Conservation (phyloP, 345 rosid species). For the Lepidium sativum region DNA sequence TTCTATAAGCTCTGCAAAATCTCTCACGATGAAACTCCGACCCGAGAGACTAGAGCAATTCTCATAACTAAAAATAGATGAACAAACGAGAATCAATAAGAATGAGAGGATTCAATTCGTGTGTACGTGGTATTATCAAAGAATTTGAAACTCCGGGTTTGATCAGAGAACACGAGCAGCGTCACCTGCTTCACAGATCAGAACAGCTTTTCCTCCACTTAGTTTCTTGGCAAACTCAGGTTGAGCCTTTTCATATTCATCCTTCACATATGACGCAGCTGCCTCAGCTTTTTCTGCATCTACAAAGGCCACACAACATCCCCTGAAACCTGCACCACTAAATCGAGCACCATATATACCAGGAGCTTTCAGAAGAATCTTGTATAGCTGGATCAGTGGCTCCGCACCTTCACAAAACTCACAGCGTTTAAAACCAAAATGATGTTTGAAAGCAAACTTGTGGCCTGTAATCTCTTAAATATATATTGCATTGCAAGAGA, state of each 20-base stretch:
- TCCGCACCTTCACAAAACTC: conserved; percentile 50
- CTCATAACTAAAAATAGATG: background rate
- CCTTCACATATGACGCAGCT: conserved; percentile 56
- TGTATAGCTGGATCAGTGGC: conserved; percentile 68
- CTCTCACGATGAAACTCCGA: background rate
- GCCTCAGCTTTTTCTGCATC: conserved; percentile 46
- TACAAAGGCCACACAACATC: conserved; percentile 79
- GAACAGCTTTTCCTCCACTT: conserved; percentile 34
- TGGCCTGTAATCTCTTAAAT: background rate
- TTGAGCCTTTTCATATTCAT: conserved; percentile 54
- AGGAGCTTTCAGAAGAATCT: conserved; percentile 61
- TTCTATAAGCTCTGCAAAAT: background rate
- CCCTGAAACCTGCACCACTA: conserved; percentile 94
- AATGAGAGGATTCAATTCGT: background rate
- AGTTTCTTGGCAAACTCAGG: conserved; percentile 52
- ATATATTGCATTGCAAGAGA: background rate
- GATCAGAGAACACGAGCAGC: conserved; percentile 54
- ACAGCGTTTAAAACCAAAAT: background rate
- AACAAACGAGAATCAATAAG: conserved; percentile 2
- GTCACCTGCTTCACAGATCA: conserved; percentile 69
- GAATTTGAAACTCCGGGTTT: background rate
- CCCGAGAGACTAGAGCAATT: background rate
- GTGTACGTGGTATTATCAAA: background rate
- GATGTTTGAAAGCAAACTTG: background rate
- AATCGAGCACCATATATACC: conserved; percentile 82